Base-by-base conservation (phyloP, 257 asterid species). In the Capsicum baccatum region DNA sequence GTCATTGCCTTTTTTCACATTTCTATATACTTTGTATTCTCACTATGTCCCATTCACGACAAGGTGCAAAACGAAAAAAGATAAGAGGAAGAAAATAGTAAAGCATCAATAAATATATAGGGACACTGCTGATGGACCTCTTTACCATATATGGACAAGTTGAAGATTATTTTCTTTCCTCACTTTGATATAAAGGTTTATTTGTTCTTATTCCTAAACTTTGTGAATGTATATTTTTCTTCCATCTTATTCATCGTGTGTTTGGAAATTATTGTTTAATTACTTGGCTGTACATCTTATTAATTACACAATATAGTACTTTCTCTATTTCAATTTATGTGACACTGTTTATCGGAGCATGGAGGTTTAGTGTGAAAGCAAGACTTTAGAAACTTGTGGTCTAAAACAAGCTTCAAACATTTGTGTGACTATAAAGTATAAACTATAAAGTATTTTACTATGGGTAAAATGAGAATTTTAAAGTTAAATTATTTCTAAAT, bases 331-430 rank as follows among this genome's bases (percentile, higher is more conserved):
- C 70, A 11, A 63, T 63, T 0, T 0, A 10, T 26, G 42, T 11
- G 70, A 5, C 70, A 26, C 12, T 64, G 16, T 26, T 63, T 11
- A 17, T 21, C 70, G 26, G 5, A 26, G 4, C 9, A 6, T 0
- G 5, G 0, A 64, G 0, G 0, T 64, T 26, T 11, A 5, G 44
- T 26, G 26, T 64, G 71, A 0, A 64, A 0, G 71, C 2, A 26
- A 26, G 9, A 64, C 17, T 64, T 5, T 64, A 9, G 73, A 66
- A 26, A 6, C n/a, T 66, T 66, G 0, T 66, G 0, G 10, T 66
- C 47, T 66, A 66, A 66, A 66, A 66, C 0, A 66, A 0, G 19
- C 19, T 33, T 66, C 6, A 66, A 17, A 13, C 47, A 66, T 66
- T 13, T 33, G 3, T 33, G 0, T 12, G 70, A 0, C 15, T 26